Conservation (phyloP, 108 stramenopile species). For the Aurantiochytrium sp. region DNA sequence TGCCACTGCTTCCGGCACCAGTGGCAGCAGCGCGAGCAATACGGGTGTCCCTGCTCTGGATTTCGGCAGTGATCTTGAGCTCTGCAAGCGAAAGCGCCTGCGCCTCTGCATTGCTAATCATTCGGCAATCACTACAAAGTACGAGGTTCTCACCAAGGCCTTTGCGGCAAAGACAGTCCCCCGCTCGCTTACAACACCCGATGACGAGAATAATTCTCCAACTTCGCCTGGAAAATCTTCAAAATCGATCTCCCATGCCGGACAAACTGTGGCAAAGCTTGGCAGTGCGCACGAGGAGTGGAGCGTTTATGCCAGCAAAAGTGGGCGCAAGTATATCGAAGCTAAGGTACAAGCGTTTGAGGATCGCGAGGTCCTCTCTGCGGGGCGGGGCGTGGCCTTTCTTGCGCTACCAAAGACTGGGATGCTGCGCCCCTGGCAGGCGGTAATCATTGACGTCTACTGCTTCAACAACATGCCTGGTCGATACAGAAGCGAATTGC, state of each 20-base stretch:
- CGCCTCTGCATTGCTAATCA: constrained; percentile 41
- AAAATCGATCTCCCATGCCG: no score
- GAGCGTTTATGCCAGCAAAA: constrained; percentile 22
- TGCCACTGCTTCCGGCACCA: no score
- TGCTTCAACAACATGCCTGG: constrained; percentile 50
- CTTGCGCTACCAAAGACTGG: constrained; percentile 27
- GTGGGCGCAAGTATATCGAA: constrained; percentile 27
- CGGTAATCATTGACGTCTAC: constrained; percentile 27
- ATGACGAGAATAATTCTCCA: no score
- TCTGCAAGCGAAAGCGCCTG: constrained; percentile 25
- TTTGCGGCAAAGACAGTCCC: not conserved
- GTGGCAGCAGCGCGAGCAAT: no score
- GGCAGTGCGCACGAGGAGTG: constrained; percentile 17
- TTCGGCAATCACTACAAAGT: constrained; percentile 37
- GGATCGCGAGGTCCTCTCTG: constrained; percentile 30
- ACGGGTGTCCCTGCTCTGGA: not conserved
- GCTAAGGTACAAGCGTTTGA: constrained; percentile 28
- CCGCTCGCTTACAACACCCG: no score
- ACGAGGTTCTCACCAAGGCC: not conserved
- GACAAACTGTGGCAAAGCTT: not conserved
- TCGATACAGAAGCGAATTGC: constrained; percentile 37
- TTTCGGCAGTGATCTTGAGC: constrained; percentile 25
- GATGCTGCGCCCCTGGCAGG: constrained; percentile 39
- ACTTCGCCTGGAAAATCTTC: no score
- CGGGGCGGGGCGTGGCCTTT: constrained; percentile 35